Conservation (phyloP, 495 filamentous ascomycete genomes). For the Stereocaulon alpinum region DNA sequence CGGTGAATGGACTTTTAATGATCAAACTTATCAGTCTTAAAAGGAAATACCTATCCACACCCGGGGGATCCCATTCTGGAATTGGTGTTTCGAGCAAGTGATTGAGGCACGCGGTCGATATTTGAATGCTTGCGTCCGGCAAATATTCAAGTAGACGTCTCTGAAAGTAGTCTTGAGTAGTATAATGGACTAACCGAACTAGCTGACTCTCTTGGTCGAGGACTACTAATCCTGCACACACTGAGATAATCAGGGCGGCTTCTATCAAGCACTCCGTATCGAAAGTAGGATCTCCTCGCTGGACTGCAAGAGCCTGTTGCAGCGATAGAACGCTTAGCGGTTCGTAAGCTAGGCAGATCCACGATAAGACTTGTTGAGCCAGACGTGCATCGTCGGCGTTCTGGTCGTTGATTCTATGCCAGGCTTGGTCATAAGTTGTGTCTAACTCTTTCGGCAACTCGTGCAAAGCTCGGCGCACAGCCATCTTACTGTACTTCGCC, state of each 20-base stretch:
- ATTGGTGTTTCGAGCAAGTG: too few species aligned
- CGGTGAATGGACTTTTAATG: too few species aligned
- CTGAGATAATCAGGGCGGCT: conserved; percentile 21
- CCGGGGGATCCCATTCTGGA: too few species aligned
- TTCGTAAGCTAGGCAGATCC: background rate
- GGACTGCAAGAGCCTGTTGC: background rate
- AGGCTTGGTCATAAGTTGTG: background rate
- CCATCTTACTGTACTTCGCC: too few species aligned
- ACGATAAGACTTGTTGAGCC: background rate
- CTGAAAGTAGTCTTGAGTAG: conserved; percentile 26
- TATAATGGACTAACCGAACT: conserved; percentile 27
- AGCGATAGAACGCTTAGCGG: background rate
- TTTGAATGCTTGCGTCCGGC: background rate
- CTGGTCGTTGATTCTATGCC: background rate
- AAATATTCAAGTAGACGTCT: background rate
- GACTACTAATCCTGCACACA: conserved; percentile 30
- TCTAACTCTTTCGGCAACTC: conserved; percentile 14
- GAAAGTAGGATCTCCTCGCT: conserved; percentile 5
- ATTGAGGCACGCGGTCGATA: too few species aligned
- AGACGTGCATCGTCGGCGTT: background rate
- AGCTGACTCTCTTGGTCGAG: conserved; percentile 28
- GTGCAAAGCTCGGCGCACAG: too few species aligned
- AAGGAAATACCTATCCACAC: too few species aligned
- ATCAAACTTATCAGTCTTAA: too few species aligned
- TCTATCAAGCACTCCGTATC: conserved; percentile 26